These are phyloP conservation scores for Colletotrichum salicis DNA, from an alignment of 2,329 filamentous ascomycete species.

Conservation along the genomic window DNA sequence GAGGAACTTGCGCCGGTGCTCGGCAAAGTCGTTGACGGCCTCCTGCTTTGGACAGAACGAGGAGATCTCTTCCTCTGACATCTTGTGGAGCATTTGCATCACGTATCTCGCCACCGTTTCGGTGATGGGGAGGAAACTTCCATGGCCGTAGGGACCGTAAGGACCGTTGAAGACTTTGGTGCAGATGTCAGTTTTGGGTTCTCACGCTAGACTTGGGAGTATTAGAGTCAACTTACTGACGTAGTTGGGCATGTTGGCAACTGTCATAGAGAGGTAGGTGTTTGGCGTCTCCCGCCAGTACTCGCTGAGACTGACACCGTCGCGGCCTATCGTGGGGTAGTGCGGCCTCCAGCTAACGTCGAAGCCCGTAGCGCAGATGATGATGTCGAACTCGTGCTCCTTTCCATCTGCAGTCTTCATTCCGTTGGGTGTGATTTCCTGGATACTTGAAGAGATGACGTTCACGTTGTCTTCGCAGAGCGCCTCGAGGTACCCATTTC, in stretches of 20 bases:
- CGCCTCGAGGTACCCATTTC: conserved; percentile 44
- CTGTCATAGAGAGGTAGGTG: conserved; percentile 38
- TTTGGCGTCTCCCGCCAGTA: conserved; percentile 38
- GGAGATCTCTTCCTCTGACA: conserved; percentile 40
- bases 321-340: conserved; percentile 39
- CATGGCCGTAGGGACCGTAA: conserved; percentile 41
- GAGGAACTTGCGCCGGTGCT: conserved; percentile 44
- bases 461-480: conserved; percentile 41
- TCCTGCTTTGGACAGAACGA: conserved; percentile 40
- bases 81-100: conserved; percentile 44
- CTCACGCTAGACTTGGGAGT: not conserved
- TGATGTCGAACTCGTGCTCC: conserved; percentile 44
- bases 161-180: conserved; percentile 41
- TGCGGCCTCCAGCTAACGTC: conserved; percentile 39
- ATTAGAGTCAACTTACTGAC: conserved; percentile 31
- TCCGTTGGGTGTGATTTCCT: conserved; percentile 42
- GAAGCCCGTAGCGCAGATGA: conserved; percentile 49
- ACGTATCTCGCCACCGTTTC: conserved; percentile 42
- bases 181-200: not conserved
- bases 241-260: conserved; percentile 42
- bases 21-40: conserved; percentile 44
- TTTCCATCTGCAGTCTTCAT: conserved; percentile 42
- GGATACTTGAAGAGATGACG: conserved; percentile 38
- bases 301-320: conserved; percentile 35
- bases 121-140: conserved; percentile 41